These are phyloP conservation scores for Cucumis melo DNA, from an alignment of 306 rosid species.

Conservation along the genomic window DNA sequence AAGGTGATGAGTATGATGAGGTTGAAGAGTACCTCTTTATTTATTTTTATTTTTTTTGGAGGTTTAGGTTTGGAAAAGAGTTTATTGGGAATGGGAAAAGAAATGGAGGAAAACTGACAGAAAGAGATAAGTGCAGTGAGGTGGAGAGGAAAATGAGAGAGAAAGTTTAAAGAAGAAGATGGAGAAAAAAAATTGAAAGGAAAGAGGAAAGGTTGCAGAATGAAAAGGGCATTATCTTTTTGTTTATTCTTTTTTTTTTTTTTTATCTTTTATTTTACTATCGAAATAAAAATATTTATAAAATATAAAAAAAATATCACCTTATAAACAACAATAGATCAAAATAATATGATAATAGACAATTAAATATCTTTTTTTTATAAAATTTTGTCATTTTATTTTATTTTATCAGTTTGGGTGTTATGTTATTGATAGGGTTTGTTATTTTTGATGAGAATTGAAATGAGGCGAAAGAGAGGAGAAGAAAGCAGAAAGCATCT, in stretches of 20 bases:
- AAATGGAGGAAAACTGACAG: conserved; percentile 2
- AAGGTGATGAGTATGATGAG: too few species aligned
- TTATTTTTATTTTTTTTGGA: background rate
- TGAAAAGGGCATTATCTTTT: conserved; percentile 10
- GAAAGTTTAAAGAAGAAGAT: background rate
- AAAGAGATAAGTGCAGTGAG: conserved; percentile 5
- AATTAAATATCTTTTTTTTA: too few species aligned
- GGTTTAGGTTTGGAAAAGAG: background rate
- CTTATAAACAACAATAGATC: too few species aligned
- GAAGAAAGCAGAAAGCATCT: background rate
- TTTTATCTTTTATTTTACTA: too few species aligned
- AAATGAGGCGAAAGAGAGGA: background rate
- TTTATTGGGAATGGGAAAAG: conserved; percentile 8
- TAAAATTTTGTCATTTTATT: too few species aligned
- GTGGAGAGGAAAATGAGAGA: background rate
- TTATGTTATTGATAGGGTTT: too few species aligned
- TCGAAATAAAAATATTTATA: too few species aligned
- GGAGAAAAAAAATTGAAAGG: background rate
- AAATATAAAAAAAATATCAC: too few species aligned
- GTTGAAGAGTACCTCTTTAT: background rate
- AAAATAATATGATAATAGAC: too few species aligned
- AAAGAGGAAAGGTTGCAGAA: background rate
- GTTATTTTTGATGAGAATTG: too few species aligned
- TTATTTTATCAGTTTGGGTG: too few species aligned
- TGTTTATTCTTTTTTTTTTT: background rate